These are phyloP conservation scores for Dacryopinax primogenitus DNA, from an alignment of 768 basidiomycete genomes.

Conservation along the genomic window DNA sequence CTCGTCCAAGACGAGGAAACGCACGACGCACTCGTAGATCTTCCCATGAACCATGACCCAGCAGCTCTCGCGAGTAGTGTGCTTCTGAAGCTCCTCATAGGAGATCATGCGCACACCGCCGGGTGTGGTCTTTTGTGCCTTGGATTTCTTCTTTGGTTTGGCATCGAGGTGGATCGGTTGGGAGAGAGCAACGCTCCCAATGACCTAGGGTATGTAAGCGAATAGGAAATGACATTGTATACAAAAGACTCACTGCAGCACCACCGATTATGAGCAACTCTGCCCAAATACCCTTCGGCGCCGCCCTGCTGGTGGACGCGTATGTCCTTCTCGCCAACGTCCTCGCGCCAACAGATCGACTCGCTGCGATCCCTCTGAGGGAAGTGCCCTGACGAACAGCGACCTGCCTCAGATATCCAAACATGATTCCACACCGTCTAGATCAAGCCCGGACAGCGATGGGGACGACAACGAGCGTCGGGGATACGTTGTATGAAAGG, in stretches of 20 bases:
- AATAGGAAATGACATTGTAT: background rate
- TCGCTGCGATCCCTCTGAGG: background rate
- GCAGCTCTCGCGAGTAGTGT: constrained; percentile 25
- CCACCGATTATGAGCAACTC: background rate
- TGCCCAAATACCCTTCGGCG: constrained; percentile 31
- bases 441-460: background rate
- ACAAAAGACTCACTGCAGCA: background rate
- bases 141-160: background rate
- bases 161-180: background rate
- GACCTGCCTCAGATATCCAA: background rate
- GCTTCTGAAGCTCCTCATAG: constrained; percentile 28
- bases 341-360: background rate
- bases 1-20: background rate
- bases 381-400: background rate
- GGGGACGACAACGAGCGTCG: background rate
- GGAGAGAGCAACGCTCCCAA: background rate
- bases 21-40: constrained; percentile 14
- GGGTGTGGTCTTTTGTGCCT: background rate
- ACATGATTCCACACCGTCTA: constrained; percentile 4
- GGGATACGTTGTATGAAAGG: background rate
- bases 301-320: constrained; percentile 22
- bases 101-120: constrained; percentile 13
- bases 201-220: background rate
- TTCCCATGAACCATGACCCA: constrained; percentile 24
- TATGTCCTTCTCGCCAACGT: background rate